Percentiles rank a stretch among this genome's conserved stretches.
Evolutionary conservation across 352 stramenopile species (phyloP).

Genomic region (Globisporangium orthogonon): DNA sequence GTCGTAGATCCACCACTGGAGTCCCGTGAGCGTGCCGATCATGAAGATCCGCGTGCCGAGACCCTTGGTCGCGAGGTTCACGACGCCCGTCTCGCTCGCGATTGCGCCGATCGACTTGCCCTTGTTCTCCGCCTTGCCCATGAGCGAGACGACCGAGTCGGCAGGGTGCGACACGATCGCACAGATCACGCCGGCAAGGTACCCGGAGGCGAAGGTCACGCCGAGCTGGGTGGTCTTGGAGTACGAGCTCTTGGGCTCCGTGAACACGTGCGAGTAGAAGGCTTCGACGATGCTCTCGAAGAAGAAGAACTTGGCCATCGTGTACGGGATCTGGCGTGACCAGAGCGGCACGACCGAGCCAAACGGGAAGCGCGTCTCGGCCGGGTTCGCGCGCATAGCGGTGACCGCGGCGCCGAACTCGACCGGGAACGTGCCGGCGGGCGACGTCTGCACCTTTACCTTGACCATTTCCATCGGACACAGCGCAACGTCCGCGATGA

Average conservation of each 20-base stretch:
- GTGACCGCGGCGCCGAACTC: conserved; percentile 83
- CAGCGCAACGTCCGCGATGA: conserved; percentile 91
- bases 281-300: conserved; percentile 88
- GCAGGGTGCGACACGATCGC: conserved; percentile 99
- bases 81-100: conserved; percentile 64
- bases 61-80: conserved; percentile 84
- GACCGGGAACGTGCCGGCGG: conserved; percentile 83
- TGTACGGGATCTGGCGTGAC: conserved; percentile 97
- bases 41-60: conserved; percentile 93
- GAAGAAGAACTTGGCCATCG: conserved; percentile 99
- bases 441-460: conserved; percentile 91
- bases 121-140: conserved; percentile 90
- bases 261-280: conserved; percentile 89
- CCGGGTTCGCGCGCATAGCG: conserved; percentile 86
- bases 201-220: conserved; percentile 96
- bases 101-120: conserved; percentile 89
- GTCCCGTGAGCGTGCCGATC: conserved; percentile 94
- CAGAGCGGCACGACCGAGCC: conserved; percentile 87
- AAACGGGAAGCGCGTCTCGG: conserved; percentile 88
- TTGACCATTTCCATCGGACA: conserved; percentile 95
- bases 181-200: conserved; percentile 98
- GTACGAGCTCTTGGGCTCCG: conserved; percentile 89
- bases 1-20: conserved; percentile 97
- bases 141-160: conserved; percentile 98
- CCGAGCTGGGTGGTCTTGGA: conserved; percentile 92